Percentiles rank a stretch among this genome's conserved stretches.
Evolutionary conservation across 164 flowering plant species (phyloP).

Genomic region (Amborella trichopoda): DNA sequence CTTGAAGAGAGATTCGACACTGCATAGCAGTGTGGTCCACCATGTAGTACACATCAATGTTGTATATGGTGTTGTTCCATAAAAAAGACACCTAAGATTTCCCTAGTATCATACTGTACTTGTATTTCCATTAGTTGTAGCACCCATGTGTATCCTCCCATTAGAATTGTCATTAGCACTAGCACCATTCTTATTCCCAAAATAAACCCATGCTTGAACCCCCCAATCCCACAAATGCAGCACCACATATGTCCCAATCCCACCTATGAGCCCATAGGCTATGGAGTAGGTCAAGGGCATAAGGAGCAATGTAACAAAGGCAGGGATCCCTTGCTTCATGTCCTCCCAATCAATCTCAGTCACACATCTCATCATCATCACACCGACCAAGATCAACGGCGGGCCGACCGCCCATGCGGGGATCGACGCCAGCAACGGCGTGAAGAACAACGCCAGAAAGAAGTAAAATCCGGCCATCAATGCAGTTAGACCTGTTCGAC

Average conservation of each 20-base stretch:
- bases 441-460: conserved; percentile 59
- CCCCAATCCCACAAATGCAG: conserved; percentile 68
- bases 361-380: conserved; percentile 89
- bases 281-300: conserved; percentile 87
- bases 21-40: too few relatives aligned
- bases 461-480: conserved; percentile 63
- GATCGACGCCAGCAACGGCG: conserved; percentile 81
- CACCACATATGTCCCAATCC: conserved; percentile 63
- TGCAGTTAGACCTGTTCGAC: conserved; percentile 86
- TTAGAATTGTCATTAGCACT: not conserved
- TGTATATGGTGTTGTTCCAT: too few relatives aligned
- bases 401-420: conserved; percentile 98
- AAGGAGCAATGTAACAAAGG: conserved; percentile 60
- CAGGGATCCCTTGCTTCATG: conserved; percentile 81
- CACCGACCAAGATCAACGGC: conserved; percentile 81
- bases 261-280: conserved; percentile 81
- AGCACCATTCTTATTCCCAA: conserved; percentile 1
- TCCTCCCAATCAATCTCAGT: conserved; percentile 79
- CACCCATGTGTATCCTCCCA: not conserved
- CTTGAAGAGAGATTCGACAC: too few relatives aligned
- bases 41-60: too few relatives aligned
- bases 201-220: conserved; percentile 2
- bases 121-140: not conserved
- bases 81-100: too few relatives aligned
- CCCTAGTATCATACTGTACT: not conserved